Percentiles rank a stretch among this genome's conserved stretches.
Conservation (phyloP, 2,329 filamentous ascomycete genomes). For the Leptographium galeiforme region DNA sequence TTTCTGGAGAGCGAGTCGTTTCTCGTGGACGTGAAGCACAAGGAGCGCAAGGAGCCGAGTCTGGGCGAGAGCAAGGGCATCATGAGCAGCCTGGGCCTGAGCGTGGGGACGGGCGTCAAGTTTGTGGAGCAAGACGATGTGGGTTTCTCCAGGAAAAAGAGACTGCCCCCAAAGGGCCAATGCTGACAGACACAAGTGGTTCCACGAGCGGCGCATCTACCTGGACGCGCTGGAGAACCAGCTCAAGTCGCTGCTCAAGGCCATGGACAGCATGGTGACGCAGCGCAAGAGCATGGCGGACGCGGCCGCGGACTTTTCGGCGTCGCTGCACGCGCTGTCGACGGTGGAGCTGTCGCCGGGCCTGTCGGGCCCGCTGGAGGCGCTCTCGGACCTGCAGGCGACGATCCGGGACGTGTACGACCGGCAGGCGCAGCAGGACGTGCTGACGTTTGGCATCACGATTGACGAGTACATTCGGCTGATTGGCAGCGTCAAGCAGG, state of each 20-base stretch:
- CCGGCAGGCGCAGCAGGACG: conserved; percentile 90
- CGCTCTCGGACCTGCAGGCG: conserved; percentile 82
- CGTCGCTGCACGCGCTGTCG: conserved; percentile 82
- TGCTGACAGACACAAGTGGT: too few species aligned
- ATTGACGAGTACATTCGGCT: conserved; percentile 97
- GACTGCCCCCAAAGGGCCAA: too few species aligned
- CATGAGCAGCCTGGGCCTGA: conserved; percentile 71
- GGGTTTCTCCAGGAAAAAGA: too few species aligned
- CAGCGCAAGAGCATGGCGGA: conserved; percentile 92
- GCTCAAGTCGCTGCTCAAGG: conserved; percentile 78
- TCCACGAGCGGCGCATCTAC: conserved; percentile 91
- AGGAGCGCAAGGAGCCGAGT: conserved; percentile 78
- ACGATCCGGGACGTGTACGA: conserved; percentile 93
- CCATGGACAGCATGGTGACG: conserved; percentile 81
- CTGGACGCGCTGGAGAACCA: conserved; percentile 88
- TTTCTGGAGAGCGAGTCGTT: conserved; percentile 95
- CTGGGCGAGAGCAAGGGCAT: conserved; percentile 87
- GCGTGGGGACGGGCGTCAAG: conserved; percentile 69
- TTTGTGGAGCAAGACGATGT: conserved; percentile 97
- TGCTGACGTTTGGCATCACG: conserved; percentile 90
- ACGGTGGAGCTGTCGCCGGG: conserved; percentile 84
- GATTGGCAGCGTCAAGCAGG: conserved; percentile 88
- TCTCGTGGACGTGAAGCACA: conserved; percentile 94
- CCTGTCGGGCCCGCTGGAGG: conserved; percentile 78
- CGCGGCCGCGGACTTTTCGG: conserved; percentile 83